phyloP scores from a whole-genome alignment of 1,284 basidiomycete species.

The Prillingera fragicola region DNA sequence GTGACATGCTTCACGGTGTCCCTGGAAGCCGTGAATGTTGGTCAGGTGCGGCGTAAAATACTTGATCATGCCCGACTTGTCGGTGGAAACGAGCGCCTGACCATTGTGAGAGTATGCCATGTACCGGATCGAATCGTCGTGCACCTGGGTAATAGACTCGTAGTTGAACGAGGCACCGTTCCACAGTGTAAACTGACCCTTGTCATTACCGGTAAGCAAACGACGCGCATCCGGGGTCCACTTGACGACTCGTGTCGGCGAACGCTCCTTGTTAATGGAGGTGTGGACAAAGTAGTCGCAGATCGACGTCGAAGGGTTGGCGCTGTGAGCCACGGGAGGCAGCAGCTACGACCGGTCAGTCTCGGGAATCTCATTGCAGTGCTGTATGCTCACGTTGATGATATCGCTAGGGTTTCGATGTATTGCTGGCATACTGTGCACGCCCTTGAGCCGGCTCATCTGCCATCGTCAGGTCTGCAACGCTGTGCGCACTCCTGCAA shows the following conservation, averaged over 20 bases:
- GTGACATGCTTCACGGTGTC: conserved; percentile 82
- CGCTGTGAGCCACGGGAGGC: conserved; percentile 82
- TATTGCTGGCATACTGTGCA: conserved; percentile 67
- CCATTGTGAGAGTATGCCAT: conserved; percentile 88
- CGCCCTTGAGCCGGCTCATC: conserved; percentile 69
- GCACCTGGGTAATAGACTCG: conserved; percentile 96
- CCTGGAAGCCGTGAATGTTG: conserved; percentile 88
- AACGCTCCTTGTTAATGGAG: conserved; percentile 95
- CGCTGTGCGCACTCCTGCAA: background rate
- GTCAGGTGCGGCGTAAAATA: conserved; percentile 99
- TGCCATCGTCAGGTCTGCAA: conserved; percentile 35
- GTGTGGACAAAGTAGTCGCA: conserved; percentile 97
- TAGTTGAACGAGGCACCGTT: conserved; percentile 99
- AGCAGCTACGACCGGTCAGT: conserved; percentile 59
- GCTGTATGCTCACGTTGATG: conserved; percentile 61
- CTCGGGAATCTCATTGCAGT: too few relatives aligned
- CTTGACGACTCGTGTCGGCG: conserved; percentile 92
- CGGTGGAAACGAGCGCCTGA: conserved; percentile 81
- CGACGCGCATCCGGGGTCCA: conserved; percentile 96
- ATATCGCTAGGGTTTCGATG: conserved; percentile 76
- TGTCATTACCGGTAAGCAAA: conserved; percentile 88
- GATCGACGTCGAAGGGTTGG: conserved; percentile 82
- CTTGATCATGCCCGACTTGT: conserved; percentile 91
- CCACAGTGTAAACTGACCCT: conserved; percentile 98
- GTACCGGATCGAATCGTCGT: conserved; percentile 87